These are phyloP conservation scores for Biscogniauxia mediterranea DNA, from an alignment of 2,329 filamentous ascomycete species.

Conservation along the genomic window DNA sequence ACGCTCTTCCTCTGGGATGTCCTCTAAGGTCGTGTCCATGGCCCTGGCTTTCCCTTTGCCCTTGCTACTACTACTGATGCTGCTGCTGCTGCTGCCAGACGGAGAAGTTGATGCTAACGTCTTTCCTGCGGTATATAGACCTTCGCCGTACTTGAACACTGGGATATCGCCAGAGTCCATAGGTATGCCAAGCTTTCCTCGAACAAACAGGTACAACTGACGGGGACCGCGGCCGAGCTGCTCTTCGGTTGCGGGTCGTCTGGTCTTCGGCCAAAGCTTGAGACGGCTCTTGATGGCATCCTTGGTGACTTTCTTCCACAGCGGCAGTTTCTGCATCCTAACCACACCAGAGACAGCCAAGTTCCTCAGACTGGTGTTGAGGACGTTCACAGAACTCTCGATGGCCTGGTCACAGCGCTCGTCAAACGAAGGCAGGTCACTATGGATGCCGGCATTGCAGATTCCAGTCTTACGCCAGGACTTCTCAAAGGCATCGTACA, in stretches of 20 bases:
- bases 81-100: neutral
- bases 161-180: neutral
- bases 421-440: neutral
- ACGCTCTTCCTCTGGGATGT: neutral
- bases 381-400: neutral
- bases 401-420: neutral
- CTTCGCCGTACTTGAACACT: neutral
- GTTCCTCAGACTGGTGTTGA: neutral
- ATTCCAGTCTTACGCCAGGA: neutral
- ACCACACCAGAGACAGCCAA: too few relatives aligned
- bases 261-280: neutral
- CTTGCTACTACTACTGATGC: too few relatives aligned
- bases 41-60: neutral
- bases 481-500: neutral
- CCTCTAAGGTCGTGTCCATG: neutral
- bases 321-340: too few relatives aligned
- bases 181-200: neutral
- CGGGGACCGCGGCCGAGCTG: neutral
- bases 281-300: neutral
- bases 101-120: neutral
- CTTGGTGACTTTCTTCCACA: neutral
- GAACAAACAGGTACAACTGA: neutral
- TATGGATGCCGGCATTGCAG: neutral
- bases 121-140: neutral
- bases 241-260: neutral